Evolutionary conservation across 2,329 filamentous ascomycete genomes (phyloP).

Genomic region (Sarocladium oryzae): DNA sequence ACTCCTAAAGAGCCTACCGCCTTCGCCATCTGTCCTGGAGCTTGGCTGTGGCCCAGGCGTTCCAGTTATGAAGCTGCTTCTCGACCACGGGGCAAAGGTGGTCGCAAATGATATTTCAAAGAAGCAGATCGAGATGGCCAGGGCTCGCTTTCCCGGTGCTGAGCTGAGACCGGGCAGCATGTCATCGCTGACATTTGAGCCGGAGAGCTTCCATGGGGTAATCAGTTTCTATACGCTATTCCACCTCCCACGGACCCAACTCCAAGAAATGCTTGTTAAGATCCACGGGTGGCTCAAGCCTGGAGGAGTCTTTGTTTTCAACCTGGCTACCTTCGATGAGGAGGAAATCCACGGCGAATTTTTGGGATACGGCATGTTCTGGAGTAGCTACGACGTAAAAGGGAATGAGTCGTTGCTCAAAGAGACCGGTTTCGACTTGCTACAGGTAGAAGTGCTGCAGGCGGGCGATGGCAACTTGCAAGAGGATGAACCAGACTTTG

Average conservation of each 20-base stretch:
- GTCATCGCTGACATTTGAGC: not conserved
- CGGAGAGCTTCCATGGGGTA: not conserved
- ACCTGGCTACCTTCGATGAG: not conserved
- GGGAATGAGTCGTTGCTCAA: not conserved
- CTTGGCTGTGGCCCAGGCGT: not conserved
- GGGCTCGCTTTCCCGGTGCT: not conserved
- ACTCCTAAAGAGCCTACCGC: not conserved
- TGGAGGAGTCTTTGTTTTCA: not conserved
- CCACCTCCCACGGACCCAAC: not conserved
- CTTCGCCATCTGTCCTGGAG: not conserved
- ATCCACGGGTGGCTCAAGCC: not conserved
- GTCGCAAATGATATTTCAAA: not conserved
- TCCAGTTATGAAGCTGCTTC: not conserved
- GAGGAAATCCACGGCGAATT: not conserved
- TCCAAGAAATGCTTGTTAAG: not conserved
- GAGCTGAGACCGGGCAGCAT: not conserved
- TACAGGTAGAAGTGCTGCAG: not conserved
- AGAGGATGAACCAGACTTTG: not conserved
- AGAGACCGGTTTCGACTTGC: not conserved
- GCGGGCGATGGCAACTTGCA: not conserved
- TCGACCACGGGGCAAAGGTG: not conserved
- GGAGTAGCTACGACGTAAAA: not conserved
- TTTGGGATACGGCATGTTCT: constrained; percentile 1
- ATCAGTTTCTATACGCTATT: not conserved
- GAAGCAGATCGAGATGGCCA: not conserved